phyloP scores from a whole-genome alignment of 805 yeast species.

The Geotrichum ghanense region DNA sequence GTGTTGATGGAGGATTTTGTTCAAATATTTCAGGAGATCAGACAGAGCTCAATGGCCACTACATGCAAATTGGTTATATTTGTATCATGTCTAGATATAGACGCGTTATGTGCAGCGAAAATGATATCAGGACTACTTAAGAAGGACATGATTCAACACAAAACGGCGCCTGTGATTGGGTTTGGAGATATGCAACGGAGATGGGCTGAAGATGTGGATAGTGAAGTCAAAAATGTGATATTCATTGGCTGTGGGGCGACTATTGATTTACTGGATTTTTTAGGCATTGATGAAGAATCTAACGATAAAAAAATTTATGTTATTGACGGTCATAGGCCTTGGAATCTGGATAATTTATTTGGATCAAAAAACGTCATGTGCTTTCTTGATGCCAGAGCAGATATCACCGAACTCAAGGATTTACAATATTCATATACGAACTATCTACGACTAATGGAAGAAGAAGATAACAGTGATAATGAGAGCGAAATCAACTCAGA shows the following conservation, averaged over 20 bases:
- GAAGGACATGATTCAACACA: constrained; percentile 75
- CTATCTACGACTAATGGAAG: constrained; percentile 1
- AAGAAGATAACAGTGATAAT: constrained; percentile 16
- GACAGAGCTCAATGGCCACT: constrained; percentile 68
- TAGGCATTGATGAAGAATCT: constrained; percentile 24
- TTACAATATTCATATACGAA: constrained; percentile 2
- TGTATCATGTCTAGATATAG: constrained; percentile 84
- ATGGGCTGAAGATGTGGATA: constrained; percentile 56
- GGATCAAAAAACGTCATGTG: constrained; percentile 68
- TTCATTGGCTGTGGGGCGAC: constrained; percentile 90
- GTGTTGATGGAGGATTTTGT: constrained; percentile 60
- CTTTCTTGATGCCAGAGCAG: constrained; percentile 76
- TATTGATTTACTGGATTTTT: constrained; percentile 61
- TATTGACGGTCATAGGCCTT: constrained; percentile 88
- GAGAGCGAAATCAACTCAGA: constrained; percentile 15
- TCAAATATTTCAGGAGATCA: constrained; percentile 54
- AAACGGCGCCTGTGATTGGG: constrained; percentile 87
- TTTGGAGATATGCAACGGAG: constrained; percentile 52
- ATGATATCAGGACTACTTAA: constrained; percentile 61
- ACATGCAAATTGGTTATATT: constrained; percentile 80
- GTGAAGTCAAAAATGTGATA: constrained; percentile 62
- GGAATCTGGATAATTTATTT: constrained; percentile 89
- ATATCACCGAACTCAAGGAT: constrained; percentile 36
- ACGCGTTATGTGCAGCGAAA: constrained; percentile 81
- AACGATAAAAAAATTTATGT: constrained; percentile 53